Conservation (phyloP, 108 stramenopile genomes). For the Nannochloropsis salina region DNA sequence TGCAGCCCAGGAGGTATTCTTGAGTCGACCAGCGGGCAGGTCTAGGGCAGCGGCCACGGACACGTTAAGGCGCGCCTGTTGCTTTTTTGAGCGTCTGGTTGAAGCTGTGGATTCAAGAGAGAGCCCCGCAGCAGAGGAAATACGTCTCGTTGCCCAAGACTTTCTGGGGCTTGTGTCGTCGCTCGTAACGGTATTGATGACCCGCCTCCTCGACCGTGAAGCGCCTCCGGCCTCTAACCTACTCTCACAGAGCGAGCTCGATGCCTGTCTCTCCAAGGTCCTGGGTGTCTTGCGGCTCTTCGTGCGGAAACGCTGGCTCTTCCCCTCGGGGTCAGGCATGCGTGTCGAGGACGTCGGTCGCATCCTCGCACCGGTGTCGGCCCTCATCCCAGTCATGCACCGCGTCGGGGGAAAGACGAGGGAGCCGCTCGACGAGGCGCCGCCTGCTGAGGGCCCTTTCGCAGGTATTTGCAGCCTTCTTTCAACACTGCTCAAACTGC, state of each 20-base stretch:
- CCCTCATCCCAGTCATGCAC: neutral
- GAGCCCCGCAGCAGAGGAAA: neutral
- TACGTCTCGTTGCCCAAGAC: neutral
- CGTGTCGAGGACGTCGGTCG: neutral
- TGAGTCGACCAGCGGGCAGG: neutral
- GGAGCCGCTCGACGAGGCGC: neutral
- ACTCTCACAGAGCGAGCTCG: too few species aligned
- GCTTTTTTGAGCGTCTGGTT: neutral
- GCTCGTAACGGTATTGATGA: neutral
- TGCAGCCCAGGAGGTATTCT: neutral
- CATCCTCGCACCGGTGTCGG: neutral
- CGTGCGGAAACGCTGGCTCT: constrained; percentile 14
- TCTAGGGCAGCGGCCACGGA: neutral
- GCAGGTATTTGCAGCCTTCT: neutral
- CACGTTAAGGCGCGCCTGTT: neutral
- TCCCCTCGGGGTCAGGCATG: neutral
- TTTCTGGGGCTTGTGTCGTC: neutral
- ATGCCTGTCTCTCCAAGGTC: neutral
- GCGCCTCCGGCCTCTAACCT: too few species aligned
- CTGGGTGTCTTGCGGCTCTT: neutral
- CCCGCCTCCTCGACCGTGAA: neutral
- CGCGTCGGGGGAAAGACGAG: neutral
- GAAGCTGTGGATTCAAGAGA: neutral
- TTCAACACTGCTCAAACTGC: neutral
- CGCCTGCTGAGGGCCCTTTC: neutral